Evolutionary conservation across 306 rosid genomes (phyloP).

Genomic region (Gynostemma pentaphyllum): DNA sequence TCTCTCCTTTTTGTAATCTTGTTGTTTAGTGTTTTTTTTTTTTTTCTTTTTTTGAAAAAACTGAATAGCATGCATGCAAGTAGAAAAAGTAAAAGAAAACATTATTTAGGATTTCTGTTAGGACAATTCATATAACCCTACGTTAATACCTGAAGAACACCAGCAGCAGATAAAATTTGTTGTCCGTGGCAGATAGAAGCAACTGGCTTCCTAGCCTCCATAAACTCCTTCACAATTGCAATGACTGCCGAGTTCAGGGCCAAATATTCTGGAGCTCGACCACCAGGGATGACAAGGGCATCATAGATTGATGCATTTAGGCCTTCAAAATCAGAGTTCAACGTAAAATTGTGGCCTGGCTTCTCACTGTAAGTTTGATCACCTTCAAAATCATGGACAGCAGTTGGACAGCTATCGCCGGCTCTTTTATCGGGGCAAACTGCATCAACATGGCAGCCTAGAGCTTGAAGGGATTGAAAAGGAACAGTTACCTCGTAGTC

Average conservation of each 20-base stretch:
- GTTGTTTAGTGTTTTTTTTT: not conserved
- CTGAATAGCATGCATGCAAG: not conserved
- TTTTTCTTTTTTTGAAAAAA: not conserved
- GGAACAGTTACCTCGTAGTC: slow-evolving; percentile 77
- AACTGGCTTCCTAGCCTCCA: slow-evolving; percentile 38
- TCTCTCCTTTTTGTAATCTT: too few species aligned
- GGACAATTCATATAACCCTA: not conserved
- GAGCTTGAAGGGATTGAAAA: slow-evolving; percentile 75
- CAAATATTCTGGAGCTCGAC: slow-evolving; percentile 42
- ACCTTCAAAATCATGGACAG: slow-evolving; percentile 87
- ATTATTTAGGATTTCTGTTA: not conserved
- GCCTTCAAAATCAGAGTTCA: slow-evolving; percentile 49
- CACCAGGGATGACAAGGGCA: slow-evolving; percentile 46
- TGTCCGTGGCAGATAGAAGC: slow-evolving; percentile 64
- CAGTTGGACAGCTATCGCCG: slow-evolving; percentile 69
- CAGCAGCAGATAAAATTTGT: slow-evolving; percentile 75
- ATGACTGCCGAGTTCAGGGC: slow-evolving; percentile 31
- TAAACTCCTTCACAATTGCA: slow-evolving; percentile 27
- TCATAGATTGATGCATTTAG: slow-evolving; percentile 51
- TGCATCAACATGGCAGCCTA: slow-evolving; percentile 79
- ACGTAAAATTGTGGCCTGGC: slow-evolving; percentile 55
- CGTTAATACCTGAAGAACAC: slow-evolving; percentile 57
- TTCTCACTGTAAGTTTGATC: slow-evolving; percentile 80
- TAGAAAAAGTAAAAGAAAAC: not conserved
- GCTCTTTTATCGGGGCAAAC: slow-evolving; percentile 71